Conservation (phyloP, 2,329 filamentous ascomycete species). For the Aureobasidium melanogenum region DNA sequence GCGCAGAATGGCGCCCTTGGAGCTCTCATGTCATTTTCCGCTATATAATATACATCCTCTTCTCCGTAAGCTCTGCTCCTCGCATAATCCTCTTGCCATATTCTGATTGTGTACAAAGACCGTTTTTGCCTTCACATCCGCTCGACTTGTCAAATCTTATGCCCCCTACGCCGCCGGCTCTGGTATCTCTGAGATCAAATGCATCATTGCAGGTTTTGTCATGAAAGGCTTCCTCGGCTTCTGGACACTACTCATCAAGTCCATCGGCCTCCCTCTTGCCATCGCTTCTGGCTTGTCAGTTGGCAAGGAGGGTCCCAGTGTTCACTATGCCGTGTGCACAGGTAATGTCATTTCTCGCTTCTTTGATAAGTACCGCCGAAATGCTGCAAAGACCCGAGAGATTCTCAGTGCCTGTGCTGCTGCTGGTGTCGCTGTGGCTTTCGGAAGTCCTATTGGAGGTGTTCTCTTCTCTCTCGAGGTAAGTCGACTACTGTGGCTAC, state of each 20-base stretch:
- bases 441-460: slow-evolving; percentile 93
- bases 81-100: not conserved
- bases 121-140: slow-evolving; percentile 72
- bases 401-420: slow-evolving; percentile 91
- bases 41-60: slow-evolving; percentile 79
- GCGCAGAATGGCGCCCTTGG: slow-evolving; percentile 84
- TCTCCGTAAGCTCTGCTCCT: slow-evolving; percentile 51
- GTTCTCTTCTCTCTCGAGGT: slow-evolving; percentile 87
- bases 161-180: slow-evolving; percentile 94
- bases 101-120: not conserved
- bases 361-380: slow-evolving; percentile 85
- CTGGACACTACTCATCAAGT: slow-evolving; percentile 91
- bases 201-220: slow-evolving; percentile 95
- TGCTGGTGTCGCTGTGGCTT: slow-evolving; percentile 90
- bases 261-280: slow-evolving; percentile 76
- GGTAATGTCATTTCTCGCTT: slow-evolving; percentile 92
- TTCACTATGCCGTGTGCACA: slow-evolving; percentile 97
- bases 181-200: slow-evolving; percentile 98
- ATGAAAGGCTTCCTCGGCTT: slow-evolving; percentile 97
- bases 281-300: slow-evolving; percentile 92
- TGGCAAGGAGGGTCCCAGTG: slow-evolving; percentile 93
- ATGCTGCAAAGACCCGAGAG: slow-evolving; percentile 89
- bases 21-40: slow-evolving; percentile 68
- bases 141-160: slow-evolving; percentile 78
- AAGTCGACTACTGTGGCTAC: not conserved